Percentiles rank a stretch among this genome's conserved stretches.
Conservation (phyloP, 2,329 filamentous ascomycete species). For the Scytalidium sp. region DNA sequence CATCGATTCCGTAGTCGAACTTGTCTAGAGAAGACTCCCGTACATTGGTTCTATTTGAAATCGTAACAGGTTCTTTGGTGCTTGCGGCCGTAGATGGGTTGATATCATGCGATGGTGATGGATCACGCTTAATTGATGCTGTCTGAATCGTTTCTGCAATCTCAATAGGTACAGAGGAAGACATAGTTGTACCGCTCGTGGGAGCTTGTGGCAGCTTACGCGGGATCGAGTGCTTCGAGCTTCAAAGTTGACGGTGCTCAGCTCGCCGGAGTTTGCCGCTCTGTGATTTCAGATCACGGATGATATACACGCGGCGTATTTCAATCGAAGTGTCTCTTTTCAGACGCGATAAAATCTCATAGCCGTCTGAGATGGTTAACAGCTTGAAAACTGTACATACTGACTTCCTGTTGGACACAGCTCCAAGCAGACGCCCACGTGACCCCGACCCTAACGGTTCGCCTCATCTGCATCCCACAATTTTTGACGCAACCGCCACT, state of each 20-base stretch:
- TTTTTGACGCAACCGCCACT: background rate
- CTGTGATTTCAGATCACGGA: no score
- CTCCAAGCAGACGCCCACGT: no score
- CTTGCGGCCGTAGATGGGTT: conserved; percentile 77
- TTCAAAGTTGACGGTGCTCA: no score
- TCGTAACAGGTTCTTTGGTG: conserved; percentile 57
- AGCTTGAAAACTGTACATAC: no score
- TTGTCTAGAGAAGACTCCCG: conserved; percentile 26
- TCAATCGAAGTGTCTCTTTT: no score
- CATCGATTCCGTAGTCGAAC: conserved; percentile 35
- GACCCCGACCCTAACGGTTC: background rate
- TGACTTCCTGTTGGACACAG: no score
- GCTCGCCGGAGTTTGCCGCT: background rate
- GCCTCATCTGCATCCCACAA: background rate
- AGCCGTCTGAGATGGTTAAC: no score
- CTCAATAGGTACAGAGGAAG: conserved; percentile 51
- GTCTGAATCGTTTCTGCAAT: conserved; percentile 79
- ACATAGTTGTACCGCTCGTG: conserved; percentile 17
- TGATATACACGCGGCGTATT: no score
- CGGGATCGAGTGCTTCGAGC: no score
- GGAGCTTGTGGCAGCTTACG: no score
- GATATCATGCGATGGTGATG: conserved; percentile 70
- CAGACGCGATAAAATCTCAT: no score
- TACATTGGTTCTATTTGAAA: conserved; percentile 22
- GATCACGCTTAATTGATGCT: conserved; percentile 70